phyloP scores from a whole-genome alignment of 208 protist species.

The Trypanosomatidae sp. region DNA sequence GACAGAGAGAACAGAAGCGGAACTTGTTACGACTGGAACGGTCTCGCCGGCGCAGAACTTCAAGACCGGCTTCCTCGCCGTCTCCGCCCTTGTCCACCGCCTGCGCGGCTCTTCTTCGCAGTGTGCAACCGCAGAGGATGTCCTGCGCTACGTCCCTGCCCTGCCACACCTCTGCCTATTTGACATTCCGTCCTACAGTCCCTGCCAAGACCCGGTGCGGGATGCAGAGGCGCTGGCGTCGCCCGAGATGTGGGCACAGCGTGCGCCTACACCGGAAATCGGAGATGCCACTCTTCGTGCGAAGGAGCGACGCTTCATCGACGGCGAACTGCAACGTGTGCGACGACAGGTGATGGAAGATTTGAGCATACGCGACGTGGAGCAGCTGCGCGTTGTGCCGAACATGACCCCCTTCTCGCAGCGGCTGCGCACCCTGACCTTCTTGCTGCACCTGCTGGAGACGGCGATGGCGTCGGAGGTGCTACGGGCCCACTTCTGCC shows the following conservation, averaged over 20 bases:
- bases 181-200: constrained; percentile 74
- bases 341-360: not conserved
- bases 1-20: not conserved
- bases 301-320: too few relatives aligned
- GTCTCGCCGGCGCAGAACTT: too few relatives aligned
- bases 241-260: too few relatives aligned
- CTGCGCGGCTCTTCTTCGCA: constrained; percentile 40
- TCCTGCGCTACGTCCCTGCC: constrained; percentile 60
- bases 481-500: constrained; percentile 43
- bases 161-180: constrained; percentile 80
- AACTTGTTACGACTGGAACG: too few relatives aligned
- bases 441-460: constrained; percentile 56
- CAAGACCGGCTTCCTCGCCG: constrained; percentile 76
- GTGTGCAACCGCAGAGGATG: constrained; percentile 39
- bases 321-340: too few relatives aligned
- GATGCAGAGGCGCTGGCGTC: too few relatives aligned
- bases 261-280: too few relatives aligned
- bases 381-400: constrained; percentile 70
- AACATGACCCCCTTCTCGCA: constrained; percentile 84
- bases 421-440: constrained; percentile 74
- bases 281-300: too few relatives aligned
- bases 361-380: constrained; percentile 31
- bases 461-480: constrained; percentile 36
- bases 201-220: too few relatives aligned
- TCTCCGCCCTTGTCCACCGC: constrained; percentile 72